Percentiles rank a stretch among this genome's conserved stretches.
phyloP scores from a whole-genome alignment of 2,329 filamentous ascomycete species.

The Phyllosticta citribraziliensis region DNA sequence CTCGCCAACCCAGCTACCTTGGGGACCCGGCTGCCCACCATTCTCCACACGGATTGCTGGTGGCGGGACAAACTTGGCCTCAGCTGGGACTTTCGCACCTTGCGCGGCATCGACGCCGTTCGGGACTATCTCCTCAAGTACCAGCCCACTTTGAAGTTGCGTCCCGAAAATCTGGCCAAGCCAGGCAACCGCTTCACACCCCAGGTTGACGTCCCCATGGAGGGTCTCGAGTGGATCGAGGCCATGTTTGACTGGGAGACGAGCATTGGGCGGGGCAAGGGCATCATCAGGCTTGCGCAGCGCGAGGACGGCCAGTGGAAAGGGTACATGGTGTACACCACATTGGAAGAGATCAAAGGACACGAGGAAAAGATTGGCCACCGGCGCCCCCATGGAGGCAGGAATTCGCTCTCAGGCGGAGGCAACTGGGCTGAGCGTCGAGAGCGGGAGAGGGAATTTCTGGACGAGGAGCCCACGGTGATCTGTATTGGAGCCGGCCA shows the following conservation, averaged over 20 bases:
- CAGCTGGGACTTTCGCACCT: slow-evolving; percentile 47
- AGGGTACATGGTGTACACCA: slow-evolving; percentile 54
- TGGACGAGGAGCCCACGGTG: slow-evolving; percentile 44
- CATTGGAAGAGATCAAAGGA: slow-evolving; percentile 44
- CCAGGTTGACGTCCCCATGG: slow-evolving; percentile 37
- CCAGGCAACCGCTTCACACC: slow-evolving; percentile 36
- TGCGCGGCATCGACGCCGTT: slow-evolving; percentile 36
- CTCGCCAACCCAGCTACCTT: slow-evolving; percentile 15
- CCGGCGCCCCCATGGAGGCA: slow-evolving; percentile 46
- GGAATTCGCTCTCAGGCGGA: slow-evolving; percentile 53
- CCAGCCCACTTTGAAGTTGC: slow-evolving; percentile 31
- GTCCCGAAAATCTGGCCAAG: slow-evolving; percentile 20
- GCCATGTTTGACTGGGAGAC: slow-evolving; percentile 49
- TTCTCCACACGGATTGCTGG: slow-evolving; percentile 41
- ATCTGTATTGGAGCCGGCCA: slow-evolving; percentile 45
- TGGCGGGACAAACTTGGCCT: slow-evolving; percentile 52
- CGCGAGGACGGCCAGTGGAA: slow-evolving; percentile 44
- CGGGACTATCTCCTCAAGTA: slow-evolving; percentile 28
- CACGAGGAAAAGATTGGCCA: slow-evolving; percentile 41
- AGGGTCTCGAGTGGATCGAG: slow-evolving; percentile 46
- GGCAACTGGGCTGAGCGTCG: slow-evolving; percentile 37
- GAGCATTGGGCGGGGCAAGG: slow-evolving; percentile 44
- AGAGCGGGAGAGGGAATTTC: slow-evolving; percentile 20
- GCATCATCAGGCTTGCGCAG: slow-evolving; percentile 44
- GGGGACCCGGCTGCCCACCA: slow-evolving; percentile 10